Conservation (phyloP, 192 early-diverging fungal species). For the Coemansia sp. region DNA sequence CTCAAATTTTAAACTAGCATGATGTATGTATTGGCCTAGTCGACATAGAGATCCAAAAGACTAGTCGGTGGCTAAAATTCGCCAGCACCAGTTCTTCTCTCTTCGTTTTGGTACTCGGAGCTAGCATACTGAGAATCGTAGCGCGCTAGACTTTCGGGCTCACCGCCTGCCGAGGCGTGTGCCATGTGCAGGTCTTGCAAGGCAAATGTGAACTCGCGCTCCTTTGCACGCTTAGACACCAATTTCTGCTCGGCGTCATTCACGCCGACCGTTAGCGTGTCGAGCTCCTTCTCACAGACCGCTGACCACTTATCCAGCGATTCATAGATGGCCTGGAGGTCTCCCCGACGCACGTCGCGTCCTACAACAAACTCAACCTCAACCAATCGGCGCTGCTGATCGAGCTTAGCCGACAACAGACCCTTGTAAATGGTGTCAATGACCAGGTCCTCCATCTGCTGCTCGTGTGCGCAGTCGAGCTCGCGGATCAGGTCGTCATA, state of each 20-base stretch:
- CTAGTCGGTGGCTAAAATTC: neutral
- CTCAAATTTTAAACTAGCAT: no score
- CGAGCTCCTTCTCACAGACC: slow-evolving; percentile 31
- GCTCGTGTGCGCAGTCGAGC: slow-evolving; percentile 34
- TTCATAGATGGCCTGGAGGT: slow-evolving; percentile 32
- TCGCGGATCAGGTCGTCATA: slow-evolving; percentile 38
- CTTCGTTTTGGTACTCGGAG: slow-evolving; percentile 46
- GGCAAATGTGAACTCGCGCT: slow-evolving; percentile 29
- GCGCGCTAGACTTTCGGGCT: slow-evolving; percentile 9
- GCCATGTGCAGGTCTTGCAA: slow-evolving; percentile 31
- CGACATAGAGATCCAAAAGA: neutral
- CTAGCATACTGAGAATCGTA: slow-evolving; percentile 45
- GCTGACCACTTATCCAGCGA: slow-evolving; percentile 34
- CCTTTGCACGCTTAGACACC: slow-evolving; percentile 13
- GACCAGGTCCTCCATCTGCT: slow-evolving; percentile 51
- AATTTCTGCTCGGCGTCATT: slow-evolving; percentile 16
- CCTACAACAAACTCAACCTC: slow-evolving; percentile 47
- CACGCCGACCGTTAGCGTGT: slow-evolving; percentile 18
- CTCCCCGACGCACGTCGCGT: slow-evolving; percentile 42
- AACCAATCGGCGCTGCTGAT: slow-evolving; percentile 46
- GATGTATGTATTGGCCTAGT: no score
- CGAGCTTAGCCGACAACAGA: slow-evolving; percentile 43
- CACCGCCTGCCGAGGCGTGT: neutral
- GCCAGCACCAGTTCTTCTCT: slow-evolving; percentile 15
- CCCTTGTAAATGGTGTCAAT: slow-evolving; percentile 48